These are phyloP conservation scores for Linnemannia hyalina DNA, from an alignment of 192 early-diverging fungal species.

Conservation along the genomic window DNA sequence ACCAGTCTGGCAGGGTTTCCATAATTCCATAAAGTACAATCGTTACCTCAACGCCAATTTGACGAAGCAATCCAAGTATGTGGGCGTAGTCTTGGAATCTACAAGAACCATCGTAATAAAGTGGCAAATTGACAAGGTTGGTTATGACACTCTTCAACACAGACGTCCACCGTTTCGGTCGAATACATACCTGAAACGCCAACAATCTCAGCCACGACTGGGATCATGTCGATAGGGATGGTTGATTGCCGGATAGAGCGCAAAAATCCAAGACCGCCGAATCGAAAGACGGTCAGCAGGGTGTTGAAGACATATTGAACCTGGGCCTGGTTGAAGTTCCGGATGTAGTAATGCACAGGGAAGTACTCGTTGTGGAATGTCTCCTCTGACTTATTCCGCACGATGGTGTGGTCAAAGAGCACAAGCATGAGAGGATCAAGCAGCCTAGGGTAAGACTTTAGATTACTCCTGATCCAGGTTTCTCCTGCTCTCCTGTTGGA, in stretches of 20 bases:
- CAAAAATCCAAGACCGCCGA: slow-evolving; percentile 69
- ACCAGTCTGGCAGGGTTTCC: no score
- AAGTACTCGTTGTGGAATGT: slow-evolving; percentile 58
- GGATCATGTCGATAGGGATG: slow-evolving; percentile 26
- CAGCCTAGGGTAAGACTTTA: slow-evolving; percentile 70
- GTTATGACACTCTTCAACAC: neutral
- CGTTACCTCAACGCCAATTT: slow-evolving; percentile 37
- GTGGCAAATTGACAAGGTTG: neutral
- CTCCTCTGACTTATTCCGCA: slow-evolving; percentile 42
- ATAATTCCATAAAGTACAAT: neutral
- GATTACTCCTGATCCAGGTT: slow-evolving; percentile 77
- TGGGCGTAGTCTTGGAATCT: slow-evolving; percentile 38
- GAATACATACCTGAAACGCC: slow-evolving; percentile 22
- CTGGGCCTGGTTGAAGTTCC: slow-evolving; percentile 76
- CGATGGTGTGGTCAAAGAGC: slow-evolving; percentile 62
- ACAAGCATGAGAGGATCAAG: slow-evolving; percentile 70
- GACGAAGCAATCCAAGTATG: slow-evolving; percentile 50
- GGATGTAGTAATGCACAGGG: slow-evolving; percentile 63
- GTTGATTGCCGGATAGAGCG: slow-evolving; percentile 59
- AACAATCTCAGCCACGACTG: slow-evolving; percentile 31
- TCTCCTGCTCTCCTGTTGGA: slow-evolving; percentile 73
- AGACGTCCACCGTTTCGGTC: neutral
- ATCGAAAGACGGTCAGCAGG: slow-evolving; percentile 61
- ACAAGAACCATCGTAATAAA: neutral
- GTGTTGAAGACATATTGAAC: slow-evolving; percentile 76